Base-by-base conservation (phyloP, 2,329 filamentous ascomycete genomes). In the Cordyceps cateniannulata region DNA sequence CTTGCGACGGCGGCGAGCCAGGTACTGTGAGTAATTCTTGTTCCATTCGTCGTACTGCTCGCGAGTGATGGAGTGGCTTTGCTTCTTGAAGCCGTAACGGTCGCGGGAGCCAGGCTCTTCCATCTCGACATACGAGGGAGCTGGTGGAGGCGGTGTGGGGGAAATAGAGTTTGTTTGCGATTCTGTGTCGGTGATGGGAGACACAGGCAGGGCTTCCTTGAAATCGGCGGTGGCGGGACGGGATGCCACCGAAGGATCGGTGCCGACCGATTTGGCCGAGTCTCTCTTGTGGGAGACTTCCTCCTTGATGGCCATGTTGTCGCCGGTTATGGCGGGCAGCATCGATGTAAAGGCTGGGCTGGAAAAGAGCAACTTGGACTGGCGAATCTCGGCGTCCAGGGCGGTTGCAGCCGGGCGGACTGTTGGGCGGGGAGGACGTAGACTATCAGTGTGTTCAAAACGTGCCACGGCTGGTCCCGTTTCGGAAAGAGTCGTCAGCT, bases 31-130 rank as follows among this genome's bases (percentile, higher is more conserved):
- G 71, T 98, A 97, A 4, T 79, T 79, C 18, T 76, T 76, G 66
- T 92, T 86, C 93, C 93, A 98, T 1, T 80, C 77, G 68, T 97
- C 90, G 70, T 96, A 96, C 70, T 93, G 83, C 62, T 88, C 81
- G 22, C 87, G 76, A 1, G 83, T 89, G 64, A 96, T 82, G 69
- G 96, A 87, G 65, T 93, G 87, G 45, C 87, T 93, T 42, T 85
- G 83, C 72, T 97, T 98, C 66, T 91, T 90, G 77, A 98, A 98
- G 3, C 93, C 93, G 69, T 97, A 96, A 18, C 90, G 84, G 72
- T 97, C 93, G 59, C 92, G 85, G 20, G 73, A 70, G 16, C 72
- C 72, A 5, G 81, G 77, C 25, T 82, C 81, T 62, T 84, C 78
- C 3, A 77, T 72, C 16, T 78, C 75, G 24, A 35, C 52, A 38